Conservation (phyloP, 768 basidiomycete genomes). For the Hypsizygus marmoreus region DNA sequence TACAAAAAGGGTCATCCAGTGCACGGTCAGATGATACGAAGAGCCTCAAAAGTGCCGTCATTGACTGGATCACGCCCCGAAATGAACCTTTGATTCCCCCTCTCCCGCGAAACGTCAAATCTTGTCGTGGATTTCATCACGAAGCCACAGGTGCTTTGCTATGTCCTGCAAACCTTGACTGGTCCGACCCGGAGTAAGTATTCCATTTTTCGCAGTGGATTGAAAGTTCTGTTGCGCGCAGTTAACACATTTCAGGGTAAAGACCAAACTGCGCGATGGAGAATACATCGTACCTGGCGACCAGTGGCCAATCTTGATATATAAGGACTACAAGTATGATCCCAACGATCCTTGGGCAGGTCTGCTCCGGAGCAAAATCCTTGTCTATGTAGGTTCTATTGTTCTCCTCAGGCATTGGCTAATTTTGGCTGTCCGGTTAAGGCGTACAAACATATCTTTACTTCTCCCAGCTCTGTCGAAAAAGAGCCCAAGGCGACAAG, state of each 20-base stretch:
- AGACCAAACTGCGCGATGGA: too few relatives aligned
- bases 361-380: background rate
- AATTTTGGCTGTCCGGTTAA: background rate
- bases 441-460: background rate
- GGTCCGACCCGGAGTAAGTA: background rate
- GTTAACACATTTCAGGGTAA: background rate
- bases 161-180: background rate
- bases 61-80: constrained; percentile 20
- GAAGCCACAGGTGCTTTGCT: background rate
- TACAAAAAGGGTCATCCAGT: constrained; percentile 14
- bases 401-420: too few relatives aligned
- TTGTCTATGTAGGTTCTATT: background rate
- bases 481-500: too few relatives aligned
- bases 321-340: background rate
- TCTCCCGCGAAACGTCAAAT: constrained; percentile 13
- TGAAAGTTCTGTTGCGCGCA: background rate
- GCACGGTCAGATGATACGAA: constrained; percentile 13
- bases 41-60: too few relatives aligned
- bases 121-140: constrained; percentile 14
- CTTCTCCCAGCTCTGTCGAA: too few relatives aligned
- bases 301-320: background rate
- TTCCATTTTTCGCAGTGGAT: background rate
- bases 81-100: constrained; percentile 9
- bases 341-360: too few relatives aligned
- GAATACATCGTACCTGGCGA: too few relatives aligned